These are phyloP conservation scores for Leccinum subatratum DNA, from an alignment of 1,284 basidiomycete species.

Conservation along the genomic window DNA sequence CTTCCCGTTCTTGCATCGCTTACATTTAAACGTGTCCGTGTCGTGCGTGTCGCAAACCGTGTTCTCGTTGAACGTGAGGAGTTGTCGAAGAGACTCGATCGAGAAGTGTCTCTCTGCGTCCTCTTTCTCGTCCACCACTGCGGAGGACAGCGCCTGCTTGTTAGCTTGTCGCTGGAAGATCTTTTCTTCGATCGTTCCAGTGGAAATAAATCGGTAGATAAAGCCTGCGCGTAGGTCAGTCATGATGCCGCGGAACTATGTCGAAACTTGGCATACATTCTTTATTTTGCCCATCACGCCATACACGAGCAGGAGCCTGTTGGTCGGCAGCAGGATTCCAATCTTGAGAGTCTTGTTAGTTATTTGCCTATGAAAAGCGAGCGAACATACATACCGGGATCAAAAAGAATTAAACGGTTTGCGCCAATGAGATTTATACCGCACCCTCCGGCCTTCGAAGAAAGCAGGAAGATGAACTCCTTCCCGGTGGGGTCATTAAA, in stretches of 20 bases:
- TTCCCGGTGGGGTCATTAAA: conserved; percentile 96
- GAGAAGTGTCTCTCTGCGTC: conserved; percentile 96
- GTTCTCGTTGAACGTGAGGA: conserved; percentile 88
- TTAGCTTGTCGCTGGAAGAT: conserved; percentile 94
- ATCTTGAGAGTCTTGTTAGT: conserved; percentile 46
- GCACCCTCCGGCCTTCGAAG: conserved; percentile 96
- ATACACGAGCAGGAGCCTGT: conserved; percentile 96
- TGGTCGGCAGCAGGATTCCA: conserved; percentile 99
- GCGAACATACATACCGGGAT: conserved; percentile 64
- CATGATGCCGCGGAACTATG: neutral
- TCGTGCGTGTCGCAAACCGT: conserved; percentile 88
- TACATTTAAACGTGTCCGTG: conserved; percentile 91
- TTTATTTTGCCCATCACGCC: conserved; percentile 99
- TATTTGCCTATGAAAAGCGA: neutral
- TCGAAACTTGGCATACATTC: conserved; percentile 61
- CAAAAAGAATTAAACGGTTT: conserved; percentile 92
- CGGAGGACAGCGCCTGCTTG: conserved; percentile 95
- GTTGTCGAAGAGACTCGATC: conserved; percentile 79
- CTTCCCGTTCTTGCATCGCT: conserved; percentile 84
- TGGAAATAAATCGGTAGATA: conserved; percentile 96
- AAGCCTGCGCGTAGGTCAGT: conserved; percentile 59
- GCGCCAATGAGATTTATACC: conserved; percentile 99
- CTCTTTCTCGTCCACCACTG: conserved; percentile 96
- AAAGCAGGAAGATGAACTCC: conserved; percentile 93
- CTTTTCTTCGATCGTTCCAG: conserved; percentile 98